Base-by-base conservation (phyloP, 2,329 filamentous ascomycete species). In the Fusarium sp. region DNA sequence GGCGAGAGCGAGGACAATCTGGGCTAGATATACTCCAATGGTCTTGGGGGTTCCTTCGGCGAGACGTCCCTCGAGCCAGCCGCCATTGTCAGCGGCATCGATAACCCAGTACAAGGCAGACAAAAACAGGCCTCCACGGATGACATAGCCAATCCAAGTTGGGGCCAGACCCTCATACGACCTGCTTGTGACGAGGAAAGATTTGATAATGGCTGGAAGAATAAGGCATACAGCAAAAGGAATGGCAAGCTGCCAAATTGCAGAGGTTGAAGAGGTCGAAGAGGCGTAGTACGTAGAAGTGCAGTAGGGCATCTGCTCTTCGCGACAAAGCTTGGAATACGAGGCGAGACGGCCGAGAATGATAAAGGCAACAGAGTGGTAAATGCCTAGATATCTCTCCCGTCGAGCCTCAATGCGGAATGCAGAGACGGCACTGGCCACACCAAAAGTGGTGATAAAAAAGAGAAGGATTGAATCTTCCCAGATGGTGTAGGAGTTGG, bases 401-500 rank as follows among this genome's bases (percentile, higher is more conserved):
- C 88, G 84, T 31, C 88, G 84, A 41, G 88, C 87, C 58, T 90
- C 88, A 73, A 95, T 91, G 22, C 94, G 90, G 78, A 97, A 88
- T 2, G 95, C 95, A 5, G 92, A 91, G 18, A 94, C 83, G 18
- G 93, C 89, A 41, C 92, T 90, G n/a, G 92, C 87, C 12, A 95
- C 82, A 36, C 95, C 95, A 80, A 98, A 98, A 0, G 95, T 96
- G 5, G 91, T 90, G 66, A 98, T 89, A 84, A 98, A 96, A 84
- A 97, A 98, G 7, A 98, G 87, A 9, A 98, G 88, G 63, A 98
- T 98, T 20, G 94, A 93, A 79, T 99, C 96, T 84, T 99, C 96
- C 95, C 96, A 99, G 75, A 99, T 98, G 1, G 96, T 98, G 83
- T 95, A 99, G 0, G 96, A 99, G 83, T 99, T 99, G 7, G 96